A percentile compares a stretch with the other conserved stretches of the same genome.
Evolutionary conservation across 2,329 filamentous ascomycete genomes (phyloP).

Genomic region (Acephala macrosclerotiorum): DNA sequence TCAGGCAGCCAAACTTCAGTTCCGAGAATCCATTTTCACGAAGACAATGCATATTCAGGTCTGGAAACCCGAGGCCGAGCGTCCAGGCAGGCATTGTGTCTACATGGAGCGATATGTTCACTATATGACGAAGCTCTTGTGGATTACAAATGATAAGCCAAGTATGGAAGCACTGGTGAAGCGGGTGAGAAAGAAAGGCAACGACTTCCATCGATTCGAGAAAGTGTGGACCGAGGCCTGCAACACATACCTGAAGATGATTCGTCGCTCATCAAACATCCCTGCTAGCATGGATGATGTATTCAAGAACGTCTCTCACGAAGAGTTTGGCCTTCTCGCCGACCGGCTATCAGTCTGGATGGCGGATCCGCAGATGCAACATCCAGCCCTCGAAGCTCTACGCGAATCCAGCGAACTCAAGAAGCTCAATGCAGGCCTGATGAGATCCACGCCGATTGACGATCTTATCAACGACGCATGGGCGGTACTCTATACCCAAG

Average conservation of each 20-base stretch:
- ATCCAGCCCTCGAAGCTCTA: conserved; percentile 65
- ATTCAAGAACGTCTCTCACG: conserved; percentile 69
- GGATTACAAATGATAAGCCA: conserved; percentile 65
- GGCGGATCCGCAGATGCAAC: conserved; percentile 54
- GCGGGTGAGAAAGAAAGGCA: conserved; percentile 67
- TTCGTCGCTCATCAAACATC: conserved; percentile 64
- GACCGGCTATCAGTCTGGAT: conserved; percentile 66
- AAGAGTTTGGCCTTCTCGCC: conserved; percentile 68
- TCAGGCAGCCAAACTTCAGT: conserved; percentile 67
- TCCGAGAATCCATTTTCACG: conserved; percentile 75
- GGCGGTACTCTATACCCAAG: conserved; percentile 74
- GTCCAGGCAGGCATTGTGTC: conserved; percentile 75
- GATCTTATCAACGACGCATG: conserved; percentile 95
- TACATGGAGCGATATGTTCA: conserved; percentile 75
- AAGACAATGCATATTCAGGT: conserved; percentile 78
- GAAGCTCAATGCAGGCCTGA: conserved; percentile 83
- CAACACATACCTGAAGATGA: conserved; percentile 49
- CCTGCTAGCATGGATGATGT: conserved; percentile 69
- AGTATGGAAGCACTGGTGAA: conserved; percentile 70
- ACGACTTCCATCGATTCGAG: conserved; percentile 52
- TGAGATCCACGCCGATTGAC: conserved; percentile 86
- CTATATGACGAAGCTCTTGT: conserved; percentile 69
- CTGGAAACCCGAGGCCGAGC: conserved; percentile 76
- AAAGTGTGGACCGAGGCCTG: conserved; percentile 41
- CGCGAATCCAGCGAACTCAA: conserved; percentile 74